Base-by-base conservation (phyloP, 2,329 filamentous ascomycete genomes). In the Grosmannia huntii region DNA sequence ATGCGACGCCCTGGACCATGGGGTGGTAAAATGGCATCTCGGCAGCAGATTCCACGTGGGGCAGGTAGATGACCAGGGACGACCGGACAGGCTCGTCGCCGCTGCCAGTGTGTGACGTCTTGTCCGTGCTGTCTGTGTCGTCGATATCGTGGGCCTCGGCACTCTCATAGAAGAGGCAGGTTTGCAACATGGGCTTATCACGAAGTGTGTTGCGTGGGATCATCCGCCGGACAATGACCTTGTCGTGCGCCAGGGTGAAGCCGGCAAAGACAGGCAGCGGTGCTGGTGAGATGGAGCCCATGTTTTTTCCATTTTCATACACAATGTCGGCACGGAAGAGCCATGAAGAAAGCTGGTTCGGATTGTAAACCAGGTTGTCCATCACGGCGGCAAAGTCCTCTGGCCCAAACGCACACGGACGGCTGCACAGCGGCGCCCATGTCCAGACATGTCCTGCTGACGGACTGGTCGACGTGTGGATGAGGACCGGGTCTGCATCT, bases 11-110 rank as follows among this genome's bases (percentile, higher is more conserved):
- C 56, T 77, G 79, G 25, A 95, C 85, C 56, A 80, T 77, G 25
- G 92, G 92, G 67, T 96, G 91, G 70, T 96, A 97, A 71, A 87
- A 96, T 1, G 92, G 92, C 61, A 94, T 78, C 3, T 86, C 79
- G 16, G 80, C 75, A 12, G 78, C 73, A 1, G 73, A 73, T 36
- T 76, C 69, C 10, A 83, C 76, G 70, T 96, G 90, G 9, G 92
- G 90, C 6, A 87, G 76, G 68, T 95, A 96, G 38, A 95, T 70
- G 19, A 95, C 82, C 56, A 92, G 71, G 36, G 77, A 80, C 33
- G 72, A 71, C 58, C 67, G 64, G 46, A 60, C 36, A 31, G 28
- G 7, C 3, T 21, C 49, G 11, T 31, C 52, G 14, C 28, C 55
- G 1, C 33, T 55, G 11, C 38, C 41, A 11, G 52, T 44, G 2